Conservation (phyloP, 805 yeast genomes). For the Ogataea dorogensis region DNA sequence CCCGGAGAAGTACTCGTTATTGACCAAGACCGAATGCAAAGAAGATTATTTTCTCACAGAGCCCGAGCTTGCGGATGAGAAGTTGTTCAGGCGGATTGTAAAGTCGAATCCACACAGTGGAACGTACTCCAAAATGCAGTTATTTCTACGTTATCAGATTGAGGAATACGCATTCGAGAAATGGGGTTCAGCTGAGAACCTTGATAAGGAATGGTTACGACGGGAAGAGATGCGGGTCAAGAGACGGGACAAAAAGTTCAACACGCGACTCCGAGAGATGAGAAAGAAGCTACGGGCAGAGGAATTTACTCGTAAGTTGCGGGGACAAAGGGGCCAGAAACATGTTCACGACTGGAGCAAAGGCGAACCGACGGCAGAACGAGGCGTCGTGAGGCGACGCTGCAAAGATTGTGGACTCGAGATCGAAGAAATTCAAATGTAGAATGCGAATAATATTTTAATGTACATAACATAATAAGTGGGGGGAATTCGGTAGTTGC, state of each 20-base stretch:
- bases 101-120: slow-evolving; percentile 93
- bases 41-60: slow-evolving; percentile 93
- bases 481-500: background rate
- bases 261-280: slow-evolving; percentile 80
- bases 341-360: slow-evolving; percentile 79
- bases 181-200: slow-evolving; percentile 88
- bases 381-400: slow-evolving; percentile 49
- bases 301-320: slow-evolving; percentile 68
- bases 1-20: slow-evolving; percentile 86
- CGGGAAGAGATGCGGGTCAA: slow-evolving; percentile 70
- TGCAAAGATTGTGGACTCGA: slow-evolving; percentile 84
- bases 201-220: slow-evolving; percentile 90
- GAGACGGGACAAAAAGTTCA: slow-evolving; percentile 76
- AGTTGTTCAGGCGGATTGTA: slow-evolving; percentile 70
- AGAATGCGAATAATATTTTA: background rate
- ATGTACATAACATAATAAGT: background rate
- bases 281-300: slow-evolving; percentile 90
- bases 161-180: slow-evolving; percentile 89
- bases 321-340: slow-evolving; percentile 52
- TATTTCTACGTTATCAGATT: slow-evolving; percentile 86
- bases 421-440: slow-evolving; percentile 66
- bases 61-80: slow-evolving; percentile 77
- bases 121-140: slow-evolving; percentile 88
- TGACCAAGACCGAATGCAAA: slow-evolving; percentile 93
- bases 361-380: slow-evolving; percentile 40